Conservation (phyloP, 1,284 basidiomycete species). For the Flammula alnicola region DNA sequence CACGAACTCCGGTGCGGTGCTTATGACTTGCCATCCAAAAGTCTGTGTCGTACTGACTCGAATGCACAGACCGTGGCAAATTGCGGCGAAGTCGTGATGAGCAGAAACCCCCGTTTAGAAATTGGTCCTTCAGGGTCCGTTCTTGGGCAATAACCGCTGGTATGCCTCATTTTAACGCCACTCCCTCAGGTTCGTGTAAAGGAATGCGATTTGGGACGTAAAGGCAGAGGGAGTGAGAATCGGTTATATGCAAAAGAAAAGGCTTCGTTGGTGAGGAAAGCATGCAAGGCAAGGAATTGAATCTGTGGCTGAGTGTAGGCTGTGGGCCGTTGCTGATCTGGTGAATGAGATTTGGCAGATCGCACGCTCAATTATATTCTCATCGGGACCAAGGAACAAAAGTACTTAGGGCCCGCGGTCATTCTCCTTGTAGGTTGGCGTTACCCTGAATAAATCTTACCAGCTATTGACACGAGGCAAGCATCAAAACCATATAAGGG, state of each 20-base stretch:
- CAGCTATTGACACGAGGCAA: conserved; percentile 38
- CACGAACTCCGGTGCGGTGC: no score
- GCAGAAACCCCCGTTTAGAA: conserved; percentile 18
- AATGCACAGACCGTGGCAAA: conserved; percentile 14
- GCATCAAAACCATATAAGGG: conserved; percentile 46
- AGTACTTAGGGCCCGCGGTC: conserved; percentile 26
- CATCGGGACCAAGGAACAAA: conserved; percentile 25
- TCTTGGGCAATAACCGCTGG: conserved; percentile 12
- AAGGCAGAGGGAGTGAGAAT: conserved; percentile 25
- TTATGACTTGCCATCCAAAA: not conserved
- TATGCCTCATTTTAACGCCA: conserved; percentile 26
- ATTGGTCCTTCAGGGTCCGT: conserved; percentile 25
- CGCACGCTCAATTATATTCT: conserved; percentile 28
- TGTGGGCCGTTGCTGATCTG: conserved; percentile 25
- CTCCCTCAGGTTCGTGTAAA: conserved; percentile 27
- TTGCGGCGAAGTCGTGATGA: conserved; percentile 16
- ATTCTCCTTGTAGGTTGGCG: conserved; percentile 26
- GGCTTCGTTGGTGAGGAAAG: conserved; percentile 8
- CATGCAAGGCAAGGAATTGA: conserved; percentile 1
- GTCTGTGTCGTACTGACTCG: conserved; percentile 17
- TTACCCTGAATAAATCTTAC: conserved; percentile 36
- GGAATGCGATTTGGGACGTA: conserved; percentile 25
- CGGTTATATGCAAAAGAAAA: no score
- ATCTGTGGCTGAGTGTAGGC: conserved; percentile 5
- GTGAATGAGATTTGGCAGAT: conserved; percentile 22